Conservation (phyloP, 2,329 filamentous ascomycete genomes). For the Trichoderma simmonsii region DNA sequence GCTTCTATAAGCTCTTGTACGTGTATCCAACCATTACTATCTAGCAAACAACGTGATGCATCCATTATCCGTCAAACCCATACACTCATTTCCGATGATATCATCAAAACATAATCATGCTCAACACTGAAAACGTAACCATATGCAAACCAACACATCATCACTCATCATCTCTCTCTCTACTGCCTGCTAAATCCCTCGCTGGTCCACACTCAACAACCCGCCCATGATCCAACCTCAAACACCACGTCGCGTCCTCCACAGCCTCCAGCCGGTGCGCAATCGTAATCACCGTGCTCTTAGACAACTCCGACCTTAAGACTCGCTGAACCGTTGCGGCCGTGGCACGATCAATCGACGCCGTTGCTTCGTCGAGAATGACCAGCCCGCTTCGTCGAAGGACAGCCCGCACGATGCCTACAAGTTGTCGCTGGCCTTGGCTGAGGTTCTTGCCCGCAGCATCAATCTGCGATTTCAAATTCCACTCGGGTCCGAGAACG, state of each 20-base stretch:
- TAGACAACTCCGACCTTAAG: conserved; percentile 50
- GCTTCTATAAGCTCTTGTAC: background rate
- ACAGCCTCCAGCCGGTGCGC: conserved; percentile 65
- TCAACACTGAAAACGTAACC: background rate
- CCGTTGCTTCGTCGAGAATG: conserved; percentile 63
- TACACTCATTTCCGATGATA: background rate
- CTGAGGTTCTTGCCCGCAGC: conserved; percentile 60
- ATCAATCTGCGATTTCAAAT: conserved; percentile 51
- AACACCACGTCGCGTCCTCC: conserved; percentile 53
- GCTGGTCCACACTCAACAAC: conserved; percentile 49
- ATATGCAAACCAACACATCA: background rate
- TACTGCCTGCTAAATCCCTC: conserved; percentile 15
- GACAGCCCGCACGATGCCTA: conserved; percentile 59
- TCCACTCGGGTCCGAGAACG: conserved; percentile 53
- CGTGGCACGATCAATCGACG: conserved; percentile 59
- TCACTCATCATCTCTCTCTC: background rate
- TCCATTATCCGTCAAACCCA: background rate
- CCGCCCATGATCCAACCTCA: conserved; percentile 50
- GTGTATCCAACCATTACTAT: background rate
- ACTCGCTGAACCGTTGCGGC: conserved; percentile 57
- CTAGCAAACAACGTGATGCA: background rate
- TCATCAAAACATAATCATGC: background rate
- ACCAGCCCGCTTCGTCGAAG: conserved; percentile 59
- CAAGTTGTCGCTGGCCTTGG: conserved; percentile 61
- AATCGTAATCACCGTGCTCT: conserved; percentile 63